Evolutionary conservation across 2,329 filamentous ascomycete species (phyloP), one percentile per base, ranked within the genome.

Genomic region (Aureobasidium sp.): DNA sequence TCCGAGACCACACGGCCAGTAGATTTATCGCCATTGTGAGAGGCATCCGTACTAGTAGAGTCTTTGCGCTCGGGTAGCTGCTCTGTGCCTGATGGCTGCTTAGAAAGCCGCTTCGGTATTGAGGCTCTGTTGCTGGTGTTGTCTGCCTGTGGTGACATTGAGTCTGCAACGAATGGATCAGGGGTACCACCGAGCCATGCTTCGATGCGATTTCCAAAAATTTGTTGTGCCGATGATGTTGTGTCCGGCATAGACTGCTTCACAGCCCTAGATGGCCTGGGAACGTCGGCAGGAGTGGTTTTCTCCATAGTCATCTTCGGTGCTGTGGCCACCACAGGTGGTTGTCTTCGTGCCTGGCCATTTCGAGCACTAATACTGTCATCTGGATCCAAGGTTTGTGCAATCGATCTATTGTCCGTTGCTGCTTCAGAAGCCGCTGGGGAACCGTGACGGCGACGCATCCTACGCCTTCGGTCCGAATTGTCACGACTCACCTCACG

Each of bases 121-220:
- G 24, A 4, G 19, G 6, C 8, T 22, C 14, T 8, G 24, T 25
- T 16, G 8, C 17, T 17, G 17, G 19, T 11, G 4, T n/a, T 19
- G 12, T 24, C 11, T 17, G 7, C 6, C 4, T 41, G 24, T 24
- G 32, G 35, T 11, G 19, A 4, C 40, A 14, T 8, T 10, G 34
- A 14, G 21, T 39, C 63, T n/a, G 78, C 75, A 42, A 74, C 56
- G 55, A 81, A 79, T 2, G 78, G 77, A 63, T 81, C 78, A 7
- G 75, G 71, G 2, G 78, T 80, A 49, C 70, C 70, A 2, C 74
- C 75, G 5, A 85, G 72, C 81, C 81, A 85, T 44, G 79, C 78
- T 64, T 84, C 78, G 22, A 85, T 76, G 42, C 79, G 79, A 49
- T 62, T 74, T 17, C 69, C 71, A 53, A 74, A 73, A 12, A 75